phyloP scores from a whole-genome alignment of 2,329 filamentous ascomycete genomes.

The Colletotrichum lentis region DNA sequence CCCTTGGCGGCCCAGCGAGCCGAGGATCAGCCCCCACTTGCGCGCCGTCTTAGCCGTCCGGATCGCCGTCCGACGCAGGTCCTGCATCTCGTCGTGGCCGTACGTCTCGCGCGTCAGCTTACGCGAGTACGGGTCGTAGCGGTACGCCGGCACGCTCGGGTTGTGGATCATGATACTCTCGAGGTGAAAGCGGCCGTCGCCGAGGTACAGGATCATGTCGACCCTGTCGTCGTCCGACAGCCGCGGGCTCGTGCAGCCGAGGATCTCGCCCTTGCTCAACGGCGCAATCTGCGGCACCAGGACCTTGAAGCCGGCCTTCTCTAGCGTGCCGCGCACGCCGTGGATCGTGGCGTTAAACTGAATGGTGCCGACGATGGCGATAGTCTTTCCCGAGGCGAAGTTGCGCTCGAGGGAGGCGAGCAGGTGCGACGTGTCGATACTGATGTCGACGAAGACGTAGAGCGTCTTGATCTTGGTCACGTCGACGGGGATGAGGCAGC shows the following conservation, averaged over 20 bases:
- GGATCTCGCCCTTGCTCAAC: conserved; percentile 91
- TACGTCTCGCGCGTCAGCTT: conserved; percentile 92
- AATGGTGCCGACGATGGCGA: conserved; percentile 95
- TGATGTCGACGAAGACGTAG: conserved; percentile 98
- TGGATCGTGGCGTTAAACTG: conserved; percentile 99
- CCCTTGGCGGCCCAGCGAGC: conserved; percentile 89
- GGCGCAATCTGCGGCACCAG: conserved; percentile 92
- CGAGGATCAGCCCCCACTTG: conserved; percentile 96
- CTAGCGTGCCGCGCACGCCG: conserved; percentile 78
- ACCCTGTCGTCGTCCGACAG: conserved; percentile 66
- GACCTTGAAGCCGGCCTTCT: conserved; percentile 84
- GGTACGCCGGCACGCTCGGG: conserved; percentile 85
- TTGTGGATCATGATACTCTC: conserved; percentile 99
- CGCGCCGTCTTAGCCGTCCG: conserved; percentile 75
- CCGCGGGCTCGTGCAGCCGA: conserved; percentile 93
- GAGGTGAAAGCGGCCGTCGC: conserved; percentile 93
- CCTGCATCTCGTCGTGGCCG: conserved; percentile 89
- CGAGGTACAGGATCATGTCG: conserved; percentile 86
- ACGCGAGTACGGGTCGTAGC: conserved; percentile 95
- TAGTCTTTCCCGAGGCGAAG: conserved; percentile 82
- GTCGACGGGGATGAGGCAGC: conserved; percentile 93
- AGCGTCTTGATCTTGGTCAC: conserved; percentile 97
- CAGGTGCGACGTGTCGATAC: conserved; percentile 89
- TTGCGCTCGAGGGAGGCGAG: conserved; percentile 88
- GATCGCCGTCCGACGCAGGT: conserved; percentile 80